Conservation (phyloP, 495 filamentous ascomycete genomes). For the Podospora australis region DNA sequence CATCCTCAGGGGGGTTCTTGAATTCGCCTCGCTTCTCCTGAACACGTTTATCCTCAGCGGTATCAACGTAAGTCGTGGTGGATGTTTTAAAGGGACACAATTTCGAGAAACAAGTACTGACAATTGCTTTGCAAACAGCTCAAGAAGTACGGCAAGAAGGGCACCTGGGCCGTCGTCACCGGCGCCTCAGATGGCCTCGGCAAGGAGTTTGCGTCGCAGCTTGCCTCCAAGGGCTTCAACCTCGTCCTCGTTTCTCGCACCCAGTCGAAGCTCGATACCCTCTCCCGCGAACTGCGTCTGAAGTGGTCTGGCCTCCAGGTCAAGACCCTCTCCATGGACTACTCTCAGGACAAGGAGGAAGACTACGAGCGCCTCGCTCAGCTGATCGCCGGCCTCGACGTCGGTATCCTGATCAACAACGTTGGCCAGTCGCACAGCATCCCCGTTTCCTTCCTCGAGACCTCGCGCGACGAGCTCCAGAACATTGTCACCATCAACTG, state of each 20-base stretch:
- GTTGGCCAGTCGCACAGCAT: conserved; percentile 91
- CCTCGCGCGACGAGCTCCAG: conserved; percentile 66
- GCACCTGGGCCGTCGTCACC: conserved; percentile 91
- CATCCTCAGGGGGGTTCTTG: conserved; percentile 50
- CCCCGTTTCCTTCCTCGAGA: conserved; percentile 81
- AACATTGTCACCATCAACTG: conserved; percentile 95
- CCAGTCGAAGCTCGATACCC: conserved; percentile 71
- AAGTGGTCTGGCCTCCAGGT: conserved; percentile 61
- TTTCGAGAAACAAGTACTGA: neutral
- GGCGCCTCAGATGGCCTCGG: conserved; percentile 96
- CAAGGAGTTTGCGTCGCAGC: conserved; percentile 89
- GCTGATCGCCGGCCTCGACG: conserved; percentile 63
- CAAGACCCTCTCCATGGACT: conserved; percentile 85
- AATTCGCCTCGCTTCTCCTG: conserved; percentile 58
- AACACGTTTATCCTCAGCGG: conserved; percentile 71
- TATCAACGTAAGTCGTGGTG: conserved; percentile 40
- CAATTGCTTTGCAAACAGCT: conserved; percentile 51
- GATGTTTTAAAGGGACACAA: too few species aligned
- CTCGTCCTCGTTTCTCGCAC: conserved; percentile 91
- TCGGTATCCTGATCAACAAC: conserved; percentile 92
- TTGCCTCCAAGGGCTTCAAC: conserved; percentile 89
- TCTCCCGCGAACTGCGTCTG: conserved; percentile 67
- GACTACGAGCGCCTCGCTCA: conserved; percentile 69
- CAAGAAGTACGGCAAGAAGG: conserved; percentile 80
- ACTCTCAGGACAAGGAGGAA: conserved; percentile 62